Base-by-base conservation (phyloP, 495 filamentous ascomycete species). In the Trichoderma gamsii region DNA sequence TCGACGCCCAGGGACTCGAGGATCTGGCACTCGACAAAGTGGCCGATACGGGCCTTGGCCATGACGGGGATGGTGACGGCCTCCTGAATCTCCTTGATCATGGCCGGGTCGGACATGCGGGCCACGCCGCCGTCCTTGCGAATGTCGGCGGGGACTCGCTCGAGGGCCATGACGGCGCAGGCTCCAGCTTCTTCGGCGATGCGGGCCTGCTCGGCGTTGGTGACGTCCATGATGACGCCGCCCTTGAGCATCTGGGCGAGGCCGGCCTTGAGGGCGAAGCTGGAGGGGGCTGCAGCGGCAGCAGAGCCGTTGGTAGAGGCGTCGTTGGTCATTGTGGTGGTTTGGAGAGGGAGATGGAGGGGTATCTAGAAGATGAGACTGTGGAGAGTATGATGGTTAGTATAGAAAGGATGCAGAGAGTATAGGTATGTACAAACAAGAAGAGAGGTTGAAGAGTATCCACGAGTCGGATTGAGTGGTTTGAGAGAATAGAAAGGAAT, bases 141-240 rank as follows among this genome's bases (percentile, higher is more conserved):
- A 80, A 99, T 99, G 82, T 99, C 95, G 71, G 96, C 94, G 68
- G 95, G 95, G 69, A 99, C 96, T 73, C 95, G 90, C 83, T 98
- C 96, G 70, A 99, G 87, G 38, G 95, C 95, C 95, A 99, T 99
- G 81, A 99, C 95, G 75, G 95, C 96, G 71, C 86, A 88, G 69
- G 95, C 95, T 73, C 95, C 95, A 70, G 95, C 93, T 77, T 97
- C 93, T 79, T 99, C 96, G 75, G 95, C 96, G 73, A 99, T 97
- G 80, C 90, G 90, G 63, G 95, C 93, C 86, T 99, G 93, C 71
- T 90, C 88, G 21, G 93, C 91, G 76, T 93, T 93, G 49, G 97
- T 93, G 67, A 98, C 95, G 77, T 99, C 95, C 95, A 99, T 99
- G 77, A 99, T 99, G 46, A 99, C 95, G 70, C 95, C 95, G 76